Base-by-base conservation (phyloP, 306 rosid genomes). In the Inga leiocalycina region DNA sequence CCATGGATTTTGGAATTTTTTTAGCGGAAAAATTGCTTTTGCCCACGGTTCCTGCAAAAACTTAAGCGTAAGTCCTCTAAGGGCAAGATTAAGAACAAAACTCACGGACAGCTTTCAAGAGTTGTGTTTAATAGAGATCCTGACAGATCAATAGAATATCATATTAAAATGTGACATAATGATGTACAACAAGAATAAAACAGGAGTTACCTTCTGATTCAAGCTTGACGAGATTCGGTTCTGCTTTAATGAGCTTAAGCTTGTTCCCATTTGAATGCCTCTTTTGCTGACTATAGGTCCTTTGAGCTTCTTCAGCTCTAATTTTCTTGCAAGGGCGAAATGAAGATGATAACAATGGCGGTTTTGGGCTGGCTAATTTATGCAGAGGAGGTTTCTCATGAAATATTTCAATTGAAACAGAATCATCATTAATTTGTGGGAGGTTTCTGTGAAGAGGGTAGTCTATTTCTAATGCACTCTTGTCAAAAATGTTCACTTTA, bases 381-480 rank as follows among this genome's bases (percentile, higher is more conserved):
- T 1, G 46, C 44, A 15, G 22, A 67, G 43, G 32, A 69, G 75
- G 54, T 2, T 43, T 46, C 7, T 72, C 59, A 24, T 46, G 0
- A n/a, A 72, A 6, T 10, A 72, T 5, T 46, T 72, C 59, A 45
- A 72, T 39, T 24, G 76, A 72, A 46, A 22, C 56, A 43, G 17
- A 10, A 71, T 71, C 17, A 71, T 22, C 57, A 5, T 1, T 45
- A 24, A 11, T 46, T 2, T 72, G 76, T 46, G 15, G 37, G 9
- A 71, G 35, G 76, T 24, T 72, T 72, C 5, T 64, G 22, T 4
- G 66, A 17, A 24, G 39, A 81, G 77, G 76, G 46, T 85, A 85
- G 16, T 72, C 57, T 71, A 85, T 72, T 77, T 85, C 83, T 64
- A 77, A 22, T 57, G 59, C 43, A 54, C 77, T 81, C 17, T 2